Base-by-base conservation (phyloP, 305 asterid genomes). In the Nicotiana rustica region DNA sequence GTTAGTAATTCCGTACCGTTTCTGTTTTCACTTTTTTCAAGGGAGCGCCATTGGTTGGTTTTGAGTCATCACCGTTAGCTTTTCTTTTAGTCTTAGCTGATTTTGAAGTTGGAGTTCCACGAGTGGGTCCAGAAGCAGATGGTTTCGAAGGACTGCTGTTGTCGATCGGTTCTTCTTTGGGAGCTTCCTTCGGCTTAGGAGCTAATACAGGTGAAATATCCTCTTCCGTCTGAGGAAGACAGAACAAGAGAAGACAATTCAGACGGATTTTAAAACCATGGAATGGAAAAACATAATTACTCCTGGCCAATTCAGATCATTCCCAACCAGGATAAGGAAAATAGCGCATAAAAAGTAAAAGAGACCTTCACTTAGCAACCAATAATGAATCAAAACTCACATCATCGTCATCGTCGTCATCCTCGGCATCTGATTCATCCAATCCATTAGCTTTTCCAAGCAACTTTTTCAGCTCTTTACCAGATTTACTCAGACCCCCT, bases 391-490 rank as follows among this genome's bases (percentile, higher is more conserved):
- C 78, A 55, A 14, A 68, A 81, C 85, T 86, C 83, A 92, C 99
- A 82, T 95, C 98, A 2, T 96, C 98, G 0, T 96, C 79, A 0
- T 93, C 97, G 0, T 93, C 97, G 0, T 92, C 98, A n/a, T 94
- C 98, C 41, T 96, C 99, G 7, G 89, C 92, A 71, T 96, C 98
- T 41, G 98, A 93, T 19, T 96, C 99, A 89, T 93, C 82, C 81
- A 96, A 80, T 65, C 99, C 99, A 86, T 92, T 92, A 84, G 98
- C 82, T 87, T 90, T 88, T 82, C 98, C 97, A 47, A 96, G 98
- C 82, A 96, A 87, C 88, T 94, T 96, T 88, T 96, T 91, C 93
- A 96, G 87, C 92, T 96, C 99, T 86, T 96, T 96, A 5, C 99
- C 99, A 62, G 99, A 96, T 90, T 93, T 94, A 91, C 98, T 96